phyloP scores from a whole-genome alignment of 2,329 filamentous ascomycete genomes.

The Didymella exigua region DNA sequence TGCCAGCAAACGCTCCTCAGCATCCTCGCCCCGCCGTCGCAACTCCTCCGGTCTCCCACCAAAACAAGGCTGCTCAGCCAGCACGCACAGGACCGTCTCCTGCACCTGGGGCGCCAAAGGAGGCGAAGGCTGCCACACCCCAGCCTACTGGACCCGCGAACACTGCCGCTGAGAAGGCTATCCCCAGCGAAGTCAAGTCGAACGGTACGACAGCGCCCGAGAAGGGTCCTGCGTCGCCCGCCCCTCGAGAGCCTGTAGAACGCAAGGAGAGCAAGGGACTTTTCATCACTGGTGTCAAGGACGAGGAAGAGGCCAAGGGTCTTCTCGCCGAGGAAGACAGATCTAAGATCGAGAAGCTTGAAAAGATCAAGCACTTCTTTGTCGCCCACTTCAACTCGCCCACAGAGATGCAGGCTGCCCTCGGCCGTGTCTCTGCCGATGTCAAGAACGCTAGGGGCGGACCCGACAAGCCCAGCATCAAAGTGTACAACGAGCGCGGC shows the following conservation, averaged over 20 bases:
- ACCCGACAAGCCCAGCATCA: slow-evolving; percentile 78
- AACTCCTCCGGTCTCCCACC: slow-evolving; percentile 45
- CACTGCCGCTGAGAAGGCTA: slow-evolving; percentile 48
- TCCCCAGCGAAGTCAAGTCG: slow-evolving; percentile 50
- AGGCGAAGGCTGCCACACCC: slow-evolving; percentile 57
- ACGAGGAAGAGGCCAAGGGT: slow-evolving; percentile 79
- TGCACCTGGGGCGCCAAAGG: slow-evolving; percentile 50
- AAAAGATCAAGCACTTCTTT: slow-evolving; percentile 78
- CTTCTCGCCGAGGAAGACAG: slow-evolving; percentile 84
- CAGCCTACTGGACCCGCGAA: slow-evolving; percentile 50
- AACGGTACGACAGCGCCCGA: slow-evolving; percentile 58
- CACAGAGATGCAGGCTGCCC: slow-evolving; percentile 80
- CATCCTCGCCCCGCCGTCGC: slow-evolving; percentile 41
- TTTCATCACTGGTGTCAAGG: slow-evolving; percentile 86
- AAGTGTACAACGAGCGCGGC: slow-evolving; percentile 74
- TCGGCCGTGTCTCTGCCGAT: slow-evolving; percentile 75
- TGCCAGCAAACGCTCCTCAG: slow-evolving; percentile 44
- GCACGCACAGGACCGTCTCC: slow-evolving; percentile 50
- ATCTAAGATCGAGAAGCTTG: slow-evolving; percentile 71
- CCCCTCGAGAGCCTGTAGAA: slow-evolving; percentile 60
- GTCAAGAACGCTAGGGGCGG: slow-evolving; percentile 76
- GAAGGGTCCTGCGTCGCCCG: slow-evolving; percentile 43
- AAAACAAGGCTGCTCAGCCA: slow-evolving; percentile 47
- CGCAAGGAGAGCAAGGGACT: slow-evolving; percentile 75
- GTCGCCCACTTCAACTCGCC: slow-evolving; percentile 82